Percentiles rank a stretch among this genome's conserved stretches.
phyloP scores from a whole-genome alignment of 2,329 filamentous ascomycete genomes.

The Colletotrichum chrysophilum region DNA sequence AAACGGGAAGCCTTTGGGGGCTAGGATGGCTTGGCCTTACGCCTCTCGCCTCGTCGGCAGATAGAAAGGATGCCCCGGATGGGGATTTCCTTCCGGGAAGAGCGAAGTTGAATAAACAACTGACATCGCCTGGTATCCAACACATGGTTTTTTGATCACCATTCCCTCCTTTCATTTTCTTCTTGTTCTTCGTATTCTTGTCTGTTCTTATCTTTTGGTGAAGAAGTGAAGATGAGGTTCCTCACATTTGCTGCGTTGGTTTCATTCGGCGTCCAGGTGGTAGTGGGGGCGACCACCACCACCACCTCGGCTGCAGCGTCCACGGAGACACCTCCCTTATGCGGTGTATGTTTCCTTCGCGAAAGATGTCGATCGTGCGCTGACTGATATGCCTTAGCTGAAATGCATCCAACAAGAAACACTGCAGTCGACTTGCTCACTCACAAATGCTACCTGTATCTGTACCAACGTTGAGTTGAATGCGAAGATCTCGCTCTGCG shows the following conservation, averaged over 20 bases:
- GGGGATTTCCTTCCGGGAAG: background rate
- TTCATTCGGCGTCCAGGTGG: background rate
- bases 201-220: background rate
- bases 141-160: background rate
- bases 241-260: background rate
- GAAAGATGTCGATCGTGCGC: background rate
- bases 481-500: slow-evolving; percentile 23
- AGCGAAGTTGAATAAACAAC: background rate
- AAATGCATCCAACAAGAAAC: slow-evolving; percentile 23
- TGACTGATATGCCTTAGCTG: slow-evolving; percentile 17
- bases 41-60: background rate
- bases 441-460: slow-evolving; percentile 25
- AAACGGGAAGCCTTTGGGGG: background rate
- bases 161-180: background rate
- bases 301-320: background rate
- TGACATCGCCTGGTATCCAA: background rate
- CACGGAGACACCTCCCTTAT: slow-evolving; percentile 17
- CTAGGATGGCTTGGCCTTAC: background rate
- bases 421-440: slow-evolving; percentile 5
- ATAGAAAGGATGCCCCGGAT: background rate
- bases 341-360: slow-evolving; percentile 20
- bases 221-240: slow-evolving; percentile 15
- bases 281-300: slow-evolving; percentile 5
- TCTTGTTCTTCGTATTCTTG: background rate
- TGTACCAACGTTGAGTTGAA: slow-evolving; percentile 27